Evolutionary conservation across 2,329 filamentous ascomycete genomes (phyloP).

Genomic region (Zarea fungicola): DNA sequence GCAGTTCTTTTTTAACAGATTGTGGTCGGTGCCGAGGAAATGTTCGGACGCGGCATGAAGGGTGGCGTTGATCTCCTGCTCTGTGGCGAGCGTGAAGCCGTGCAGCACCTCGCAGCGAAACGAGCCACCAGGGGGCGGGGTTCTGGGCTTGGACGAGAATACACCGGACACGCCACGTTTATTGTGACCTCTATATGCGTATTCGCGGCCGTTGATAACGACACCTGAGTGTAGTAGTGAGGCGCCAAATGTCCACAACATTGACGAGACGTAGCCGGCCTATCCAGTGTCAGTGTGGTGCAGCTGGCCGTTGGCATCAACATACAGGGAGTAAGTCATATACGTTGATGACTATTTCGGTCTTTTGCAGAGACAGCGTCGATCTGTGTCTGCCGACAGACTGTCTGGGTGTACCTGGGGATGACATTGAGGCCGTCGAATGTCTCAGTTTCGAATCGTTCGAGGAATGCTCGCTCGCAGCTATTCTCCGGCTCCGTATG

Average conservation of each 20-base stretch:
- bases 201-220: conserved; percentile 74
- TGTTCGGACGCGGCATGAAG: conserved; percentile 63
- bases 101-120: conserved; percentile 72
- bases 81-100: conserved; percentile 67
- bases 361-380: conserved; percentile 65
- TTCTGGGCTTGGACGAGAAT: conserved; percentile 72
- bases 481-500: too few relatives aligned
- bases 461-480: too few relatives aligned
- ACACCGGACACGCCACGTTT: conserved; percentile 67
- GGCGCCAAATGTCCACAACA: conserved; percentile 72
- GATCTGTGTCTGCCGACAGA: conserved; percentile 47
- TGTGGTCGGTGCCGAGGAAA: conserved; percentile 73
- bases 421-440: too few relatives aligned
- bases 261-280: conserved; percentile 68
- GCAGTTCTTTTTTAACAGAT: conserved; percentile 78
- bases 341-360: conserved; percentile 69
- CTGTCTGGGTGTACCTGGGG: conserved; percentile 20
- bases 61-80: conserved; percentile 64
- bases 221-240: conserved; percentile 79
- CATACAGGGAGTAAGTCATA: conserved; percentile 70
- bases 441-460: too few relatives aligned
- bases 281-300: conserved; percentile 28
- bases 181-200: conserved; percentile 80
- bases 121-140: conserved; percentile 70
- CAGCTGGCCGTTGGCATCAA: not conserved